Evolutionary conservation across 495 filamentous ascomycete genomes (phyloP), one percentile per base, ranked within the genome.

Genomic region (Hypoxylon fragiforme): DNA sequence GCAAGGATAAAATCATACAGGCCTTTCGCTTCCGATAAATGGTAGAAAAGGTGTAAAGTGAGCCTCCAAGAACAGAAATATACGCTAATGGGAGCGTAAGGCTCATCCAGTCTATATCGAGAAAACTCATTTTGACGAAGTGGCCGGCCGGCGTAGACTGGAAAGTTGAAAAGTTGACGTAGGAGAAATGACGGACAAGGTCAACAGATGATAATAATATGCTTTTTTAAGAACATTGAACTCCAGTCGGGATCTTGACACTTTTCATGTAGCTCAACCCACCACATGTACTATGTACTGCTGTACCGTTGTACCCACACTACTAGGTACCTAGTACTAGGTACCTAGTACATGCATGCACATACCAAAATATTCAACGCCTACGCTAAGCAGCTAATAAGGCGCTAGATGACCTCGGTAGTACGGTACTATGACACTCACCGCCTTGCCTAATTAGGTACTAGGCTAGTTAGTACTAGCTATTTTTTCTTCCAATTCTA

Each of bases 1-100:
- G 31, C 32, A 14, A 34, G 30, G 31, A 53, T n/a, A 34, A 54
- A 31, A 47, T 81, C 87, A 48, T 75, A 92, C 89, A 73, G 55
- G 89, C 84, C 86, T 96, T 95, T 72, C 92, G 85, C 78, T 92
- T 92, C 54, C 92, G 85, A 70, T 97, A 97, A 32, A 97, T 79
- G 28, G 84, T 89, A 18, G 89, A 92, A 75, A 97, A 98, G 59
- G 90, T 95, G 61, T 85, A 84, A 31, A 98, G 79, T 22, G 91
- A 92, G 64, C 91, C 91, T 57, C 90, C 77, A 31, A 98, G 82
- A 44, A 97, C 85, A 49, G 79, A 80, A 44, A 97, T 81, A 72
- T 98, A 98, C 70, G 89, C 85, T 62, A 96, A 78, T 42, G 90
- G 90, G 58, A 96, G 77, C 55, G 81, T 73, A 60, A 97, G 85